phyloP scores from a whole-genome alignment of 2,329 filamentous ascomycete genomes.

The Sclerotinia sclerotiorum region DNA sequence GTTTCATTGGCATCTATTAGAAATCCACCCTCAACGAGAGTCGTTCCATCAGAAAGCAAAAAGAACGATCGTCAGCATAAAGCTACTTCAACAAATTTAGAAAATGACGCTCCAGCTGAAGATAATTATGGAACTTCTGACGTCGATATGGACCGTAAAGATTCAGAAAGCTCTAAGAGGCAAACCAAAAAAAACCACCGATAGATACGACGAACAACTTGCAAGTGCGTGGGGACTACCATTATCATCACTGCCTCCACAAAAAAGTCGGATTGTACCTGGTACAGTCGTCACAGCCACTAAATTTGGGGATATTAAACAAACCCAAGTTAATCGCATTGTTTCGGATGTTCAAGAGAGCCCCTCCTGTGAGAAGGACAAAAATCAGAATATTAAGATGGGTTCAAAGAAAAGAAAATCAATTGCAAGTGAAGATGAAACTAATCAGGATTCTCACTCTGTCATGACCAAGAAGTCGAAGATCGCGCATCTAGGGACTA shows the following conservation, averaged over 20 bases:
- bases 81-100: not conserved
- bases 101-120: not conserved
- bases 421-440: not conserved
- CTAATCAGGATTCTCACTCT: not conserved
- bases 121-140: slow-evolving; percentile 1
- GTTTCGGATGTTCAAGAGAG: not conserved
- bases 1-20: not conserved
- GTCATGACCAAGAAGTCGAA: not conserved
- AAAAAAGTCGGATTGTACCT: slow-evolving; percentile 6
- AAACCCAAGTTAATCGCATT: not conserved
- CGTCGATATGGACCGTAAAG: not conserved
- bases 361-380: not conserved
- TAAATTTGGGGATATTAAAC: not conserved
- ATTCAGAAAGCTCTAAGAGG: not conserved
- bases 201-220: not conserved
- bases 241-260: not conserved
- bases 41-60: not conserved
- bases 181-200: not conserved
- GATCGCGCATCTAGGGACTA: not conserved
- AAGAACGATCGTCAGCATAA: not conserved
- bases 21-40: not conserved
- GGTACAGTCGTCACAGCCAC: not conserved
- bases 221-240: slow-evolving; percentile 6
- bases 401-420: not conserved
- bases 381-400: not conserved